Conservation (phyloP, 2,329 filamentous ascomycete species). For the Chrysoporthe puriensis region DNA sequence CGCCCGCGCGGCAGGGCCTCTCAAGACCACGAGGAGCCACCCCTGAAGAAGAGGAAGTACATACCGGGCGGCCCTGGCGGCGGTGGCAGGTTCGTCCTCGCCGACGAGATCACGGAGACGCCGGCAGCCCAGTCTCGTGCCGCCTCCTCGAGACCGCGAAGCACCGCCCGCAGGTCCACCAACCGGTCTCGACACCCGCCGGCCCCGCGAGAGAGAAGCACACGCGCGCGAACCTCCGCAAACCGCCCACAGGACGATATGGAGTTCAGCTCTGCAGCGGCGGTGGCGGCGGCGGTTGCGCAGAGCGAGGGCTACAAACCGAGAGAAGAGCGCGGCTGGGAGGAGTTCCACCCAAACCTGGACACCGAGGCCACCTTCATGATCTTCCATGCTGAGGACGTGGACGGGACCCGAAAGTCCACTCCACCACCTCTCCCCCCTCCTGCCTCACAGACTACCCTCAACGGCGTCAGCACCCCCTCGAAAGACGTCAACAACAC, state of each 20-base stretch:
- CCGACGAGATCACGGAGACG: constrained; percentile 68
- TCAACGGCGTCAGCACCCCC: constrained; percentile 50
- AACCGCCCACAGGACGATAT: constrained; percentile 60
- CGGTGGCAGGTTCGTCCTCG: constrained; percentile 76
- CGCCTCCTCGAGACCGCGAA: constrained; percentile 55
- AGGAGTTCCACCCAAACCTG: constrained; percentile 94
- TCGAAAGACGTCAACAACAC: constrained; percentile 47
- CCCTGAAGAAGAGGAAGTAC: constrained; percentile 74
- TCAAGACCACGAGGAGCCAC: constrained; percentile 55
- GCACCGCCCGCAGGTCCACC: constrained; percentile 53
- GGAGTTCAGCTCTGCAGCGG: constrained; percentile 84
- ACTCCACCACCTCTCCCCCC: constrained; percentile 40
- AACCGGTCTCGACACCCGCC: constrained; percentile 51
- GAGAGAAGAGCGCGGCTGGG: constrained; percentile 93
- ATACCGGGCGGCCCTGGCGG: constrained; percentile 85
- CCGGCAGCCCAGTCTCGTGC: constrained; percentile 54
- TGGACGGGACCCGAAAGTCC: constrained; percentile 72
- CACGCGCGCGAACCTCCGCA: constrained; percentile 58
- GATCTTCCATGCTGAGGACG: constrained; percentile 79
- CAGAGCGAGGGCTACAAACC: constrained; percentile 97
- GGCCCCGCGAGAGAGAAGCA: constrained; percentile 60
- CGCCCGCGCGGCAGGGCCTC: constrained; percentile 37
- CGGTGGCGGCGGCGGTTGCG: constrained; percentile 82
- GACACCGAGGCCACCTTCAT: constrained; percentile 83
- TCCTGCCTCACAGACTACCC: constrained; percentile 16